Base-by-base conservation (phyloP, 1,284 basidiomycete species). In the Chondrostereum purpureum region DNA sequence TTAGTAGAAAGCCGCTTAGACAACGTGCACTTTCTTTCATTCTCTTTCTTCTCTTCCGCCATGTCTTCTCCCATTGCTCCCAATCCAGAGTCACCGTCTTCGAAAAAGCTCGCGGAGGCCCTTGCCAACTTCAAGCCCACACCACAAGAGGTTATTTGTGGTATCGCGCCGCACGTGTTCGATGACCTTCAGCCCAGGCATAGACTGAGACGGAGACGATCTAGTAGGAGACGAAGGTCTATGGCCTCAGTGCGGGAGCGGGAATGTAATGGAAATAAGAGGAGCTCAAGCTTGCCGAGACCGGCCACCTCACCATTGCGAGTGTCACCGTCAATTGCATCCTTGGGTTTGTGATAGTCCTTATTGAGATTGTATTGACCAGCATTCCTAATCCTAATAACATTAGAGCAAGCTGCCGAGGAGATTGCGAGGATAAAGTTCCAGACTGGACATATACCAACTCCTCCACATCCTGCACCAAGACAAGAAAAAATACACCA, bases 141-240 rank as follows among this genome's bases (percentile, higher is more conserved):
- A 5, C 54, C 60, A 18, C 57, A 57, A 41, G 61, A 63, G 39
- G 53, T 64, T 34, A 60, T 64, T 34, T 57, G 51, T 21, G 61
- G 59, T 5, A 62, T 64, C 23, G 62, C 62, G 22, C 62, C 62
- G 14, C 62, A 64, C 44, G 56, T 64, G n/a, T 59, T 62, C 44
- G 61, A 64, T 31, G 62, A 64, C 44, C 55, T 51, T 4, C n/a
- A n/a, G n/a, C 36, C 36, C 16, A 37, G 23, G 31, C 39, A 42
- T 38, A 57, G 54, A 53, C 42, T n/a, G 10, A 21, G 27, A 21
- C 36, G 35, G 18, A 22, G 33, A 41, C 36, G 42, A 4, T 18
- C 39, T 17, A 44, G 23, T 17, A 20, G 22, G 1, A 21, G 37
- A 14, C n/a, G n/a, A 37, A 39, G 39, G 39, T 31, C n/a, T 31